Conservation (phyloP, 345 rosid species). For the Aquilaria yunnanensis region DNA sequence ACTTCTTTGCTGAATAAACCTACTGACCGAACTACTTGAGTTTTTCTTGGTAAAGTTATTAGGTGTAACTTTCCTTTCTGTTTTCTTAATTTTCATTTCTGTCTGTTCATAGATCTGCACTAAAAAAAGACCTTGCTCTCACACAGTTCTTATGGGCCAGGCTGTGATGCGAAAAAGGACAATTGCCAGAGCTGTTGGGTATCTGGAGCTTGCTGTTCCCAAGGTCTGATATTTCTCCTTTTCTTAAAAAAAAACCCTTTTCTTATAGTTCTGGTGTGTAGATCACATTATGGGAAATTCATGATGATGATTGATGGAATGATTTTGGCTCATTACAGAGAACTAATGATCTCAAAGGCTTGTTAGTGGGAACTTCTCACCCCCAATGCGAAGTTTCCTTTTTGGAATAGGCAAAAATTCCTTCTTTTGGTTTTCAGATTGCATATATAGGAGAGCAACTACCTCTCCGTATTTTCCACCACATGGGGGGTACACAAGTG, state of each 20-base stretch:
- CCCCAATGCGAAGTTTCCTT: no score
- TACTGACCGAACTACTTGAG: not conserved
- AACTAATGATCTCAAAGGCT: no score
- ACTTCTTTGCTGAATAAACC: constrained; percentile 50
- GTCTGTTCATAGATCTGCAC: constrained; percentile 47
- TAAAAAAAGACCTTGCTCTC: constrained; percentile 62
- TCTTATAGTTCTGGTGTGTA: no score
- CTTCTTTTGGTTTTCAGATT: no score
- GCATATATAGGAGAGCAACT: no score
- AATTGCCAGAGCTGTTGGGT: constrained; percentile 47
- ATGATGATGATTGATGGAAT: no score
- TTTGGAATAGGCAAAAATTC: no score
- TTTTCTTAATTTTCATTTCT: constrained; percentile 2
- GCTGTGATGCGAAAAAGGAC: constrained; percentile 50
- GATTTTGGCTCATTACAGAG: no score
- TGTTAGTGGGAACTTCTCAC: no score
- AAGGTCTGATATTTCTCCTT: constrained; percentile 34
- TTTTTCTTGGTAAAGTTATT: not conserved
- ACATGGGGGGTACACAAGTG: no score
- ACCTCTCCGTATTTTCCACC: no score
- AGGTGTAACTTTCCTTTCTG: not conserved
- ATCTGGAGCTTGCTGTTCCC: constrained; percentile 65
- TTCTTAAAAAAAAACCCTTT: not conserved
- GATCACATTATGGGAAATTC: no score
- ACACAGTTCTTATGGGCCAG: constrained; percentile 63